These are phyloP conservation scores for Metahyphopichia silvanorum DNA, from an alignment of 805 yeast genomes.

Conservation along the genomic window DNA sequence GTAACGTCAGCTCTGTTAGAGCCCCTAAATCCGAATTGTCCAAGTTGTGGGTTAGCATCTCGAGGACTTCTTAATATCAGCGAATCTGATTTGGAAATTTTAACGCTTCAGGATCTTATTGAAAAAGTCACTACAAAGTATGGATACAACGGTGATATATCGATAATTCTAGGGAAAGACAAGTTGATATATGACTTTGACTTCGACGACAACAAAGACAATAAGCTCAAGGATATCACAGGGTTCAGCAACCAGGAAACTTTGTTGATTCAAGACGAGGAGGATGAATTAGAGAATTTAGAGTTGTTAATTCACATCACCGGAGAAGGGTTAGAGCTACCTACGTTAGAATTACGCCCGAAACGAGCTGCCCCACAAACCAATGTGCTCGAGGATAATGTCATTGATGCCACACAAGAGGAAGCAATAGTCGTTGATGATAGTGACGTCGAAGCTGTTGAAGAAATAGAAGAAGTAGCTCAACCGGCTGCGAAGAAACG, in stretches of 20 bases:
- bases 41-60: slow-evolving; percentile 55
- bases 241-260: slow-evolving; percentile 62
- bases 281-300: slow-evolving; percentile 58
- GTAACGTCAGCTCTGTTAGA: slow-evolving; percentile 61
- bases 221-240: slow-evolving; percentile 43
- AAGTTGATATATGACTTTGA: slow-evolving; percentile 79
- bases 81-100: slow-evolving; percentile 17
- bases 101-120: slow-evolving; percentile 50
- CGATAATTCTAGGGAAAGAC: slow-evolving; percentile 56
- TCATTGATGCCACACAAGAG: too few species aligned
- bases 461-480: slow-evolving; percentile 6
- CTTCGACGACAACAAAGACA: slow-evolving; percentile 71
- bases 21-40: slow-evolving; percentile 68
- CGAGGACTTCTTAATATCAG: slow-evolving; percentile 48
- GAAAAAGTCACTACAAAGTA: slow-evolving; percentile 46
- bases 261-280: slow-evolving; percentile 76
- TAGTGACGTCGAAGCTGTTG: slow-evolving; percentile 11
- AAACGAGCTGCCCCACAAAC: too few species aligned
- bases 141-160: slow-evolving; percentile 52
- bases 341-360: slow-evolving; percentile 10
- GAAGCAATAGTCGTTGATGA: too few species aligned
- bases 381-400: too few species aligned
- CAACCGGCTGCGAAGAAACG: slow-evolving; percentile 4
- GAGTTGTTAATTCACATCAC: slow-evolving; percentile 51
- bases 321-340: slow-evolving; percentile 7